These are phyloP conservation scores for Sugiyamaella americana DNA, from an alignment of 805 yeast species.

Conservation along the genomic window DNA sequence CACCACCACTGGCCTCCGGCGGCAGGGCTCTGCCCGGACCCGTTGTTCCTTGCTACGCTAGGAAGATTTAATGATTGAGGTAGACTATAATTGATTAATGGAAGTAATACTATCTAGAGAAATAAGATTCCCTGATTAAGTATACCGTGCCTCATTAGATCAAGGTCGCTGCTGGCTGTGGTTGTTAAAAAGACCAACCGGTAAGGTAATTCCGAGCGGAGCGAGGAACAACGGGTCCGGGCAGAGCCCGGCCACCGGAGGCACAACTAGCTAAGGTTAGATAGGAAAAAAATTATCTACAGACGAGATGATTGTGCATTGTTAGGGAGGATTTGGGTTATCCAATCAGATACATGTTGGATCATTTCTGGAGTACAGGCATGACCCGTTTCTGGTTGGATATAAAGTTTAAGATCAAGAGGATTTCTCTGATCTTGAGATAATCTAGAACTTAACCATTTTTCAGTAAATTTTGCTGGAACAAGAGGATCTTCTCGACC, in stretches of 20 bases:
- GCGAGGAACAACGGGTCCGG: background rate
- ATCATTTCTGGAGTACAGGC: slow-evolving; percentile 27
- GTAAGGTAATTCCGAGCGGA: background rate
- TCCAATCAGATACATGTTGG: slow-evolving; percentile 25
- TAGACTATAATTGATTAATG: too few species aligned
- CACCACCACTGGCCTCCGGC: slow-evolving; percentile 1
- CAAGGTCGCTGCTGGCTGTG: too few species aligned
- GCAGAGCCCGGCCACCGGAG: background rate
- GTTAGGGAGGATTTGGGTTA: background rate
- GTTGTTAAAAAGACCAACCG: background rate
- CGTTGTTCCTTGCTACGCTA: background rate
- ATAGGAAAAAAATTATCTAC: background rate
- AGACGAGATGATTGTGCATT: background rate
- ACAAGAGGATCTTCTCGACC: slow-evolving; percentile 35
- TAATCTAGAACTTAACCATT: slow-evolving; percentile 25
- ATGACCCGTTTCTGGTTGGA: slow-evolving; percentile 31
- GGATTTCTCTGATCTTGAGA: background rate
- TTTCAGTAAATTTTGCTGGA: slow-evolving; percentile 30
- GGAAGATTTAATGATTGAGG: too few species aligned
- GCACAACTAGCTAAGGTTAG: background rate
- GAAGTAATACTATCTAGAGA: too few species aligned
- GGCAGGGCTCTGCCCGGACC: background rate
- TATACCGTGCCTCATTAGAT: too few species aligned
- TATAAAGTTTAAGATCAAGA: slow-evolving; percentile 20
- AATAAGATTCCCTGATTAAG: too few species aligned